Percentiles rank a stretch among this genome's conserved stretches.
Evolutionary conservation across 257 asterid species (phyloP).

Genomic region (Jaltomata sinuosa): DNA sequence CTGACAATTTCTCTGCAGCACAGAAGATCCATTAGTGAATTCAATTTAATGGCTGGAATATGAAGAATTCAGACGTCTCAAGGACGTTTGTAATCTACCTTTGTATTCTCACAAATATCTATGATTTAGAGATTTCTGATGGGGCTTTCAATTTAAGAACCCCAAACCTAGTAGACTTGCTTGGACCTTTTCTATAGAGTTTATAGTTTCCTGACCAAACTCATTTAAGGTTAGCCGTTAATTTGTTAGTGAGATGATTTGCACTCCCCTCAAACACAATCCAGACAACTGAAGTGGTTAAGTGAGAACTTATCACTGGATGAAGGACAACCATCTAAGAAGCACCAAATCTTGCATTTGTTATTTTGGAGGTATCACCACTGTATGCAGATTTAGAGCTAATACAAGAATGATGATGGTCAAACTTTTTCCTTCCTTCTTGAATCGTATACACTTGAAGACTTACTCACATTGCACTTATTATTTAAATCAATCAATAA

Average conservation of each 20-base stretch:
- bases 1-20: constrained; percentile 31
- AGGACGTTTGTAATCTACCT: background rate
- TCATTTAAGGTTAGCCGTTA: background rate
- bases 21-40: background rate
- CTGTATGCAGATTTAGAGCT: background rate
- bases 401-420: background rate
- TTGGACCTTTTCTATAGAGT: background rate
- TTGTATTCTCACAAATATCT: background rate
- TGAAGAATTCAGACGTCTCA: background rate
- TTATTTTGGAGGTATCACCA: background rate
- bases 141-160: background rate
- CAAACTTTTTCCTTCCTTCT: background rate
- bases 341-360: background rate
- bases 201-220: background rate
- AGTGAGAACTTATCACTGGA: background rate
- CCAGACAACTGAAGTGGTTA: background rate
- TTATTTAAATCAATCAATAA: background rate
- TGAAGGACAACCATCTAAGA: background rate
- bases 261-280: background rate
- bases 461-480: background rate
- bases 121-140: background rate
- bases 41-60: background rate
- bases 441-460: background rate
- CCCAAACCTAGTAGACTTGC: background rate
- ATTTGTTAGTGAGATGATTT: background rate